Conservation (phyloP, 805 yeast genomes). For the Pichia nakasei region DNA sequence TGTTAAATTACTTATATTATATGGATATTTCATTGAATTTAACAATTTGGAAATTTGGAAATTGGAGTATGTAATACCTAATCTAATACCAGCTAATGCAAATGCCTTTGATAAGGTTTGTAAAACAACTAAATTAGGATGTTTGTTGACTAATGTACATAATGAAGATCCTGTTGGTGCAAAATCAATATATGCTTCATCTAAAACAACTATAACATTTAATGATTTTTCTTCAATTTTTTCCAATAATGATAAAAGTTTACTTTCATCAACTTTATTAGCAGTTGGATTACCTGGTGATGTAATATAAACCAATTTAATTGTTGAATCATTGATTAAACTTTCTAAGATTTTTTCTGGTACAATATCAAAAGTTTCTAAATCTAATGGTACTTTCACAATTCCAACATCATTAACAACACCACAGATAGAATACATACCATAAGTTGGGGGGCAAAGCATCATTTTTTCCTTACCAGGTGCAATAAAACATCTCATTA, state of each 20-base stretch:
- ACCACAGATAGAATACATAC: conserved; percentile 93
- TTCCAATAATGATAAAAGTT: conserved; percentile 40
- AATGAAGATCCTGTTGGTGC: conserved; percentile 57
- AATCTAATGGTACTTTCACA: conserved; percentile 64
- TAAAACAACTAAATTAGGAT: conserved; percentile 76
- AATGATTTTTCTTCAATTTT: conserved; percentile 34
- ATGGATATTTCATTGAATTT: conserved; percentile 93
- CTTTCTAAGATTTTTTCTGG: conserved; percentile 43
- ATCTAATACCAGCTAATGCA: conserved; percentile 90
- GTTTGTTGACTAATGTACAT: conserved; percentile 69
- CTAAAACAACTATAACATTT: conserved; percentile 78
- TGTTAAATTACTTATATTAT: conserved; percentile 79
- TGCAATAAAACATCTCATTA: conserved; percentile 72
- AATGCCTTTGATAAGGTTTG: conserved; percentile 93
- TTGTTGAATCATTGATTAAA: conserved; percentile 45
- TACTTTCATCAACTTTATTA: conserved; percentile 40
- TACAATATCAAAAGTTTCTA: conserved; percentile 57
- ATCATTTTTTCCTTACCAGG: conserved; percentile 81
- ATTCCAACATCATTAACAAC: conserved; percentile 79
- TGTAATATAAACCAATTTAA: conserved; percentile 76
- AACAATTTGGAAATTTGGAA: conserved; percentile 54
- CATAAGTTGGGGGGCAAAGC: conserved; percentile 92
- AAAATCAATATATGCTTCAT: conserved; percentile 94
- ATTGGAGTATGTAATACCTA: conserved; percentile 71
- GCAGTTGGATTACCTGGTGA: conserved; percentile 98